A percentile compares a stretch with the other conserved stretches of the same genome.
These are phyloP conservation scores for Nannizziopsis barbatae DNA, from an alignment of 2,329 filamentous ascomycete genomes.

Conservation along the genomic window DNA sequence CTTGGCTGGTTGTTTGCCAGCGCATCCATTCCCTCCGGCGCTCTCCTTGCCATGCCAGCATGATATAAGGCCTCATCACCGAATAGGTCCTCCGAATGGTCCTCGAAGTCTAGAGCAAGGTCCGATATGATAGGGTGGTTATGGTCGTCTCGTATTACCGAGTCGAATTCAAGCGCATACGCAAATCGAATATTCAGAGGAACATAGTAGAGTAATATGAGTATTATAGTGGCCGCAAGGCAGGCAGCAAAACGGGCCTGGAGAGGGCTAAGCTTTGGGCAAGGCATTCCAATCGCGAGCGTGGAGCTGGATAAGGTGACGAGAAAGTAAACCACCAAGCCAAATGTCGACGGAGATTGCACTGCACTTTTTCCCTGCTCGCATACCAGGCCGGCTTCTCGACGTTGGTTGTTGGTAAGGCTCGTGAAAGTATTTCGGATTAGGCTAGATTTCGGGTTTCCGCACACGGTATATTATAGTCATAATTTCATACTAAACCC, in stretches of 20 bases:
- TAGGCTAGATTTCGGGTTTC: neutral
- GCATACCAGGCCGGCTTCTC: neutral
- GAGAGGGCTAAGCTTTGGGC: conserved; percentile 49
- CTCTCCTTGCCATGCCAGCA: conserved; percentile 49
- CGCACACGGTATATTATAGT: neutral
- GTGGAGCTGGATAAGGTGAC: conserved; percentile 14
- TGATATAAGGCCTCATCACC: neutral
- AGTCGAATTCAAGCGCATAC: conserved; percentile 48
- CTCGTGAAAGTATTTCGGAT: neutral
- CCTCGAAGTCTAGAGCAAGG: conserved; percentile 1
- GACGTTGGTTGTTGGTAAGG: neutral
- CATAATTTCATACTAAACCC: neutral
- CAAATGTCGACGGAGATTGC: neutral
- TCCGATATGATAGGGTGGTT: conserved; percentile 38
- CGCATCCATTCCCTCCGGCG: conserved; percentile 39
- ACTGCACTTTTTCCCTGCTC: neutral
- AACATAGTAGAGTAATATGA: conserved; percentile 51
- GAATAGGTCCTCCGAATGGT: neutral
- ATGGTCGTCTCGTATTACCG: conserved; percentile 36
- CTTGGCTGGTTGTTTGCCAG: conserved; percentile 56
- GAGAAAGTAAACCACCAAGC: neutral
- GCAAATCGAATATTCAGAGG: conserved; percentile 51
- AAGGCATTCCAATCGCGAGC: conserved; percentile 27
- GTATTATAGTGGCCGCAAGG: conserved; percentile 48
- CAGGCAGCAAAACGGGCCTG: conserved; percentile 63